Conservation (phyloP, 2,329 filamentous ascomycete genomes). For the Diplodia scrobiculata region DNA sequence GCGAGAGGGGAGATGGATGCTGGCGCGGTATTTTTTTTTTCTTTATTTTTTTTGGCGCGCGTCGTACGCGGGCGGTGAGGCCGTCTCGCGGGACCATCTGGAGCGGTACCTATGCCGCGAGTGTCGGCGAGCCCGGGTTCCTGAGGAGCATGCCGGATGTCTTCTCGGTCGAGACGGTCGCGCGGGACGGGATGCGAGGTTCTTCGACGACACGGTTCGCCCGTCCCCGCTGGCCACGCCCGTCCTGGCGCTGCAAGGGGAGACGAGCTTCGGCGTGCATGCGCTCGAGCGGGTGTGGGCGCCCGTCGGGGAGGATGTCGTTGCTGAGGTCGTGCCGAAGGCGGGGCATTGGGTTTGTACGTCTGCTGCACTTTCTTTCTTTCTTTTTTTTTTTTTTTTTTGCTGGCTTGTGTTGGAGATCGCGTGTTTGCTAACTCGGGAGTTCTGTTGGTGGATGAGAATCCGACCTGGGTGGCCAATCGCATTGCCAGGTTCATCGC, state of each 20-base stretch:
- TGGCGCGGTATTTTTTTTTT: slow-evolving; percentile 56
- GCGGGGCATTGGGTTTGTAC: slow-evolving; percentile 47
- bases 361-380: neutral
- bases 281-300: slow-evolving; percentile 32
- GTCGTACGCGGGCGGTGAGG: slow-evolving; percentile 47
- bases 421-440: too few relatives aligned
- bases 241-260: slow-evolving; percentile 42
- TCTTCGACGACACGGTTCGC: slow-evolving; percentile 42
- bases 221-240: slow-evolving; percentile 38
- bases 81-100: slow-evolving; percentile 46
- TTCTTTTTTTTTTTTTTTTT: neutral
- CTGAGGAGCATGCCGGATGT: slow-evolving; percentile 45
- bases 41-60: slow-evolving; percentile 55
- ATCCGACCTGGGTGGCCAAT: slow-evolving; percentile 34
- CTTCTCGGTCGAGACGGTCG: slow-evolving; percentile 42
- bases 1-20: slow-evolving; percentile 50
- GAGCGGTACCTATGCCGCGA: slow-evolving; percentile 45
- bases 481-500: slow-evolving; percentile 33
- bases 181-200: slow-evolving; percentile 44
- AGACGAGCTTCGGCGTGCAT: slow-evolving; percentile 40
- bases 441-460: slow-evolving; percentile 32
- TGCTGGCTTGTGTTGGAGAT: too few relatives aligned
- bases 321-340: slow-evolving; percentile 42
- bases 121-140: slow-evolving; percentile 51
- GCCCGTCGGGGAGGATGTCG: slow-evolving; percentile 35